Evolutionary conservation across 495 filamentous ascomycete species (phyloP), one percentile per base, ranked within the genome.

Genomic region (Penicillium daleae): DNA sequence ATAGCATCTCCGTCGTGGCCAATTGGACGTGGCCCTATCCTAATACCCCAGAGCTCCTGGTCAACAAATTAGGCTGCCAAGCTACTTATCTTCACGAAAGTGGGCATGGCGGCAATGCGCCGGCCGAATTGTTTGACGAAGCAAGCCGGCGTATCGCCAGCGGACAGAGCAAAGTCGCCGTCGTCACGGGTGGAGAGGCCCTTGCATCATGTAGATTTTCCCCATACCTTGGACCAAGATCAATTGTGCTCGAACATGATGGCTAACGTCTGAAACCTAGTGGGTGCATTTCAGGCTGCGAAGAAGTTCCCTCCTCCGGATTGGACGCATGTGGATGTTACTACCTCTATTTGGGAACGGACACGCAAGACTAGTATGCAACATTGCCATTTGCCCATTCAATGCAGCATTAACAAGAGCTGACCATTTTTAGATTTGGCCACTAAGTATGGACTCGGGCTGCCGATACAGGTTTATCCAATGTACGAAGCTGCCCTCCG

Each of bases 21-120:
- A 84, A 78, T 6, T 87, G 85, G 84, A 86, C 84, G 12, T 87
- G 84, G 84, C 75, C 76, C 17, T 86, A 87, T 67, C 59, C 71
- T 0, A 79, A 87, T 62, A 67, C 85, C 2, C 81, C 84, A 2
- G 74, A 71, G 27, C 63, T 84, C 0, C 55, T 87, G 21, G 67
- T 72, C 0, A 31, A 78, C 50, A 71, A 74, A 42, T 69, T 87
- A 21, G 73, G 67, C 1, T 59, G 82, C 15, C 56, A 71, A 8
- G 69, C 77, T 2, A 71, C 66, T 22, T 75, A 82, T 57, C 76
- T 73, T 49, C 48, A 65, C 7, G 76, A 81, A 44, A 83, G 74
- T 55, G 75, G 79, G 10, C 84, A 87, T 72, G 82, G 82, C 7
- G 85, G 85, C 3, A 77, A 86, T 67, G 74, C 81, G 44, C 83